A percentile compares a stretch with the other conserved stretches of the same genome.
phyloP scores from a whole-genome alignment of 2,329 filamentous ascomycete species.

The Ascochyta koolunga region DNA sequence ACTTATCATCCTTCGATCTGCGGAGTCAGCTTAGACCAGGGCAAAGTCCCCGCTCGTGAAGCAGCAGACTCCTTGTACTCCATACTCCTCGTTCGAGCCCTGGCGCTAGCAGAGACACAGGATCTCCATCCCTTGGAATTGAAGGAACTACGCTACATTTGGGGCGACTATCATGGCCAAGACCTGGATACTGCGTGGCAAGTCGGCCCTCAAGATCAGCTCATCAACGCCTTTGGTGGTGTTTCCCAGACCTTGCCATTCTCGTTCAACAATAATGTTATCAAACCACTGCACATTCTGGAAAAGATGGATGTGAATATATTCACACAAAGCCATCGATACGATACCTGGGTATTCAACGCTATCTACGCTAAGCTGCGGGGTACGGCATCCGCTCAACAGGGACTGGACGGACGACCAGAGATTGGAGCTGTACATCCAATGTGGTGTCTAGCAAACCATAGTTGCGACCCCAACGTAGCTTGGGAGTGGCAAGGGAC shows the following conservation, averaged over 20 bases:
- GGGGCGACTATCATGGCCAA: slow-evolving; percentile 63
- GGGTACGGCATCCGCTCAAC: slow-evolving; percentile 83
- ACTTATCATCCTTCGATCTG: slow-evolving; percentile 66
- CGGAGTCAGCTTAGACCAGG: slow-evolving; percentile 60
- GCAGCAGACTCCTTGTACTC: slow-evolving; percentile 67
- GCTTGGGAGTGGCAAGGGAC: slow-evolving; percentile 89
- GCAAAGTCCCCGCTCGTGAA: slow-evolving; percentile 61
- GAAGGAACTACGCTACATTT: slow-evolving; percentile 67
- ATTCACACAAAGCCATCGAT: slow-evolving; percentile 60
- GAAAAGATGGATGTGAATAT: slow-evolving; percentile 86
- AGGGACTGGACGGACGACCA: slow-evolving; percentile 73
- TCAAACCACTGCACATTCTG: slow-evolving; percentile 75
- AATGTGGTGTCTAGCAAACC: slow-evolving; percentile 95
- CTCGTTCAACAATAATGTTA: slow-evolving; percentile 76
- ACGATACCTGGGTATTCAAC: slow-evolving; percentile 85
- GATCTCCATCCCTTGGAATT: slow-evolving; percentile 64
- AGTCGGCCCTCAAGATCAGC: slow-evolving; percentile 17
- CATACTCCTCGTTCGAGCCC: slow-evolving; percentile 62
- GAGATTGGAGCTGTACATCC: slow-evolving; percentile 94
- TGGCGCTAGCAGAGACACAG: slow-evolving; percentile 68
- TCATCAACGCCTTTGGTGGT: slow-evolving; percentile 28
- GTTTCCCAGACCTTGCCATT: slow-evolving; percentile 71
- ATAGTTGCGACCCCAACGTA: slow-evolving; percentile 94
- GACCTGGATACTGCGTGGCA: slow-evolving; percentile 32
- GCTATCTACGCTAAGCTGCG: slow-evolving; percentile 92